Evolutionary conservation across 2,329 filamentous ascomycete species (phyloP).

Genomic region (Botrytis tulipae): DNA sequence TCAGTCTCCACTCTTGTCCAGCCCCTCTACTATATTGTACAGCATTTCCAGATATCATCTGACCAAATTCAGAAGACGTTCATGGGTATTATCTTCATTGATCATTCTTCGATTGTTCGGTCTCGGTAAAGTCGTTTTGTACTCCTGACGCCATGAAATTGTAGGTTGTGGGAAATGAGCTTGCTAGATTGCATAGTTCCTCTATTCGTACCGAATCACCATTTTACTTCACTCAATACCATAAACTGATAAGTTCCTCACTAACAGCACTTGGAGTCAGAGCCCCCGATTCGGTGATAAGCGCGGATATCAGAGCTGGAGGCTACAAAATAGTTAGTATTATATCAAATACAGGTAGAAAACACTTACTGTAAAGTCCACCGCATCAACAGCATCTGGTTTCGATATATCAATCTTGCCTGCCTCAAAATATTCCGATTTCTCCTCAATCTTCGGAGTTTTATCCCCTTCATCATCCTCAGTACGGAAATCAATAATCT

Average conservation of each 20-base stretch:
- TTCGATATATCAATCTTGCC: conserved; percentile 25
- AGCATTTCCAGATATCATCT: neutral
- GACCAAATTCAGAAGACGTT: neutral
- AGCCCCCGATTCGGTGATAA: conserved; percentile 74
- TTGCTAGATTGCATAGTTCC: neutral
- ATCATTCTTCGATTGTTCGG: neutral
- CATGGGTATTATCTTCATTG: conserved; percentile 5
- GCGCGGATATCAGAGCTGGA: conserved; percentile 65
- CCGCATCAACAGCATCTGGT: conserved; percentile 45
- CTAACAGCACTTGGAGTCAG: conserved; percentile 68
- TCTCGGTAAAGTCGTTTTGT: neutral
- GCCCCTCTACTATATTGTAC: neutral
- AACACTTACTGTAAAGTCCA: conserved; percentile 65
- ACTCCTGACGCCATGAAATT: conserved; percentile 5
- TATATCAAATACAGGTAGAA: neutral
- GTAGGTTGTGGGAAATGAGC: neutral
- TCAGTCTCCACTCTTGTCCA: neutral
- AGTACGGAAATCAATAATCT: conserved; percentile 70
- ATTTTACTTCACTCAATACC: conserved; percentile 29
- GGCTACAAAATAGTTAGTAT: conserved; percentile 48
- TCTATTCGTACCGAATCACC: neutral
- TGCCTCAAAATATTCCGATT: conserved; percentile 33
- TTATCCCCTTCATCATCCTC: conserved; percentile 43
- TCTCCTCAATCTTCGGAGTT: conserved; percentile 29
- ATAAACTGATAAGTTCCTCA: conserved; percentile 59